Evolutionary conservation across 2,329 filamentous ascomycete species (phyloP), one percentile per base, ranked within the genome.

Genomic region (Dothistroma pini): DNA sequence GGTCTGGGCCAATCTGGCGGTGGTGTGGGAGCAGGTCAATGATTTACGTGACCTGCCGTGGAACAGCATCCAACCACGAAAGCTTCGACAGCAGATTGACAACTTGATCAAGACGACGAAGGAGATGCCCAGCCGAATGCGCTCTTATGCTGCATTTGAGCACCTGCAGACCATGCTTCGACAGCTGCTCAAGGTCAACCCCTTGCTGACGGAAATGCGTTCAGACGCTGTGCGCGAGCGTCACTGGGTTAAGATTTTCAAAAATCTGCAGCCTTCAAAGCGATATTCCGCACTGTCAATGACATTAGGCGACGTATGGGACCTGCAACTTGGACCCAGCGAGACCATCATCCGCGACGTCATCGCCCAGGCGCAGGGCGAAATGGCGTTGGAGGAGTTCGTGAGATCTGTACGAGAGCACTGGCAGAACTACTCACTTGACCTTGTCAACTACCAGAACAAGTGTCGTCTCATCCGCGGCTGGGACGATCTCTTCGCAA

Each of bases 71-170:
- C 92, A 97, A 73, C 93, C 96, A 9, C 86, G 95, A 65, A 99
- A 97, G 78, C 86, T 99, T 61, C 87, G 95, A 41, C 86, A 90
- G 69, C 90, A 91, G 64, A 88, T 99, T 55, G 93, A 99, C 72
- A 88, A 89, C 53, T 84, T 97, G 57, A 91, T 97, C 75, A 96
- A 96, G 80, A 96, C 96, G 84, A 97, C 93, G 38, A 97, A 96
- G 78, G 93, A 97, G 65, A 97, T 99, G 95, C 95, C 96, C 0
- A 96, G 92, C 76, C 88, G 95, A 62, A 97, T 99, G 93, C 88
- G 96, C 63, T 96, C 99, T 73, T 99, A 99, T 75, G 93, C 96
- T 69, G 96, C 96, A n/a, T 99, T 99, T 74, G 96, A 99, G 76
- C 93, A 99, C 72, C 92, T 99, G 44, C 96, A 99, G 74, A 91